A percentile compares a stretch with the other conserved stretches of the same genome.
These are phyloP conservation scores for Amauroascus verrucosus DNA, from an alignment of 2,329 filamentous ascomycete species.

Conservation along the genomic window DNA sequence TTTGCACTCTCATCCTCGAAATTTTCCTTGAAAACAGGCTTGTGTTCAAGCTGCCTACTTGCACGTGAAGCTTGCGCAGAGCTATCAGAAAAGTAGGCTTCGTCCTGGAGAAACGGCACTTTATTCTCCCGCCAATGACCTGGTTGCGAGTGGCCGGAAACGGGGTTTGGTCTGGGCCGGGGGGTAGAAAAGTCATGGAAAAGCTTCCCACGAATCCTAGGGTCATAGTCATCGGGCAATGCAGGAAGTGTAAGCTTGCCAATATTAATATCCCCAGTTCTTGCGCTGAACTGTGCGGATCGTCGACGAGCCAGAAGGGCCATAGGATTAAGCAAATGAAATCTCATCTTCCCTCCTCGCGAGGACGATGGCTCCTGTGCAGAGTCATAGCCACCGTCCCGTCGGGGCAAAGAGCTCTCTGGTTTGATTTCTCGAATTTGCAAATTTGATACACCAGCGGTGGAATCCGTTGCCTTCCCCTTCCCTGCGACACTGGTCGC, in stretches of 20 bases:
- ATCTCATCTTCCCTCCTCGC: conserved; percentile 38
- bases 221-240: conserved; percentile 52
- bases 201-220: conserved; percentile 52
- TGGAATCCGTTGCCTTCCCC: conserved; percentile 18
- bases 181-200: conserved; percentile 57
- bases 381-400: conserved; percentile 3
- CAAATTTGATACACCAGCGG: not conserved
- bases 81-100: conserved; percentile 10
- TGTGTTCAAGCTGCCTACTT: conserved; percentile 38
- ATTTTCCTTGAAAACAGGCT: conserved; percentile 52
- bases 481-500: conserved; percentile 22
- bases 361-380: conserved; percentile 12
- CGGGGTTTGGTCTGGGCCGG: conserved; percentile 32
- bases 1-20: conserved; percentile 30
- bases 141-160: not conserved
- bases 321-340: conserved; percentile 52
- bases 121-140: not conserved
- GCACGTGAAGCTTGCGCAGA: conserved; percentile 15
- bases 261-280: conserved; percentile 43
- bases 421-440: conserved; percentile 10
- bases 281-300: conserved; percentile 42
- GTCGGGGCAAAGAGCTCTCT: conserved; percentile 16
- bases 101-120: not conserved
- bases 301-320: conserved; percentile 48
- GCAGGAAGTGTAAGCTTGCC: conserved; percentile 41